These are phyloP conservation scores for Anastatica hierochuntica DNA, from an alignment of 345 rosid genomes.

Conservation along the genomic window DNA sequence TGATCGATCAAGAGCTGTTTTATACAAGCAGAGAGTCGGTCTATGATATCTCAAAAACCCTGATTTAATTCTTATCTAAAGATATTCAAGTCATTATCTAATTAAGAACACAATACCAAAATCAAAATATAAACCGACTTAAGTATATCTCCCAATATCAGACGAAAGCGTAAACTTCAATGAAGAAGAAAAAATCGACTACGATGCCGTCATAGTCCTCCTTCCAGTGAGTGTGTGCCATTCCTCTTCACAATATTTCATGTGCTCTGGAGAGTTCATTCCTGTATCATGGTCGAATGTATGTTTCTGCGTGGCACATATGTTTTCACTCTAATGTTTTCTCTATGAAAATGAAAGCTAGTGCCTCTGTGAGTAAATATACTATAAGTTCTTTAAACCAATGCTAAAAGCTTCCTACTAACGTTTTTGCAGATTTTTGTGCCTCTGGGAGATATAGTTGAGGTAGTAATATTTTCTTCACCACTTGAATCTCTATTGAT, in stretches of 20 bases:
- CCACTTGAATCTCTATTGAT: conserved; percentile 4
- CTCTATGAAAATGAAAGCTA: conserved; percentile 97
- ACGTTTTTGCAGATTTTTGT: conserved; percentile 53
- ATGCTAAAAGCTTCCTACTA: not conserved
- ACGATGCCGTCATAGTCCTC: no score
- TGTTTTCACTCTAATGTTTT: conserved; percentile 98
- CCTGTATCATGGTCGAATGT: conserved; percentile 96
- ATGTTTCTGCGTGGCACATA: conserved; percentile 96
- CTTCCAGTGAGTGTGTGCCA: no score
- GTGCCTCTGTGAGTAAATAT: conserved; percentile 8
- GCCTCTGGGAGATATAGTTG: conserved; percentile 93
- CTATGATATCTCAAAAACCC: no score
- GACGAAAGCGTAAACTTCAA: no score
- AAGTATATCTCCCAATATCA: no score
- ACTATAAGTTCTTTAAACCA: not conserved
- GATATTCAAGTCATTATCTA: no score
- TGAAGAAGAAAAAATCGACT: no score
- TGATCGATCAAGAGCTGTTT: no score
- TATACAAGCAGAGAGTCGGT: no score
- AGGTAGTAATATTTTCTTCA: conserved; percentile 38
- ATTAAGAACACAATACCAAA: no score
- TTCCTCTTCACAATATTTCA: conserved; percentile 85
- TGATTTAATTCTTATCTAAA: no score
- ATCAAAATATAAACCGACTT: no score
- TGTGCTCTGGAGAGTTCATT: conserved; percentile 98